A percentile compares a stretch with the other conserved stretches of the same genome.
Evolutionary conservation across 1,284 basidiomycete genomes (phyloP).

Genomic region (Heterobasidion occidentale): DNA sequence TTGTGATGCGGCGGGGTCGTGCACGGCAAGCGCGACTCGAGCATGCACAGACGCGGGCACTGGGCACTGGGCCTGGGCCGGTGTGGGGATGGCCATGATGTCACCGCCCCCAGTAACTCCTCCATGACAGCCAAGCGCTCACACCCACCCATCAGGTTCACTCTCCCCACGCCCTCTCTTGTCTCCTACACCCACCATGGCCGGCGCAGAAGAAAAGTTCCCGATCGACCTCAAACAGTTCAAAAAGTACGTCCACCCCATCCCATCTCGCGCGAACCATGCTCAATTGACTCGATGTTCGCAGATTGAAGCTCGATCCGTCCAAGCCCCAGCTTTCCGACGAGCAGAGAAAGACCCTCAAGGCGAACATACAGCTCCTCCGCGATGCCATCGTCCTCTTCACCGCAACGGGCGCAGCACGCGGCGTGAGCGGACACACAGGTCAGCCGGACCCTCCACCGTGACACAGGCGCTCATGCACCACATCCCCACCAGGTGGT

Average conservation of each 20-base stretch:
- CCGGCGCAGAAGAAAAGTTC: constrained; percentile 38
- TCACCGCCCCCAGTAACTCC: neutral
- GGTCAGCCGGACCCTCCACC: constrained; percentile 26
- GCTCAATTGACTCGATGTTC: constrained; percentile 6
- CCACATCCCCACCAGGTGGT: constrained; percentile 41
- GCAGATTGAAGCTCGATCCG: constrained; percentile 65
- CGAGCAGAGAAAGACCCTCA: constrained; percentile 51
- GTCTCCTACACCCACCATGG: constrained; percentile 22
- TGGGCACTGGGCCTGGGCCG: neutral
- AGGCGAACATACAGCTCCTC: constrained; percentile 67
- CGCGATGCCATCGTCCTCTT: constrained; percentile 80
- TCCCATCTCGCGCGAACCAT: neutral
- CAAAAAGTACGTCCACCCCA: constrained; percentile 44
- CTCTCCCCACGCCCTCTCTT: neutral
- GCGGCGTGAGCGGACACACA: constrained; percentile 80
- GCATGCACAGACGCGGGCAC: neutral
- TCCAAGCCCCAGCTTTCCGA: constrained; percentile 49
- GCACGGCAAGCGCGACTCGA: too few relatives aligned
- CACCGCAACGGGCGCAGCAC: constrained; percentile 73
- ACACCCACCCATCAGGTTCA: neutral
- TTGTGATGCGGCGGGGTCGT: too few relatives aligned
- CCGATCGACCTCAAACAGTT: constrained; percentile 71
- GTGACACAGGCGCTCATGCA: neutral
- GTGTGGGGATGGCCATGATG: neutral
- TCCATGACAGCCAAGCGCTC: too few relatives aligned